Conservation (phyloP, 1,284 basidiomycete genomes). For the Moesziomyces globuligerus region DNA sequence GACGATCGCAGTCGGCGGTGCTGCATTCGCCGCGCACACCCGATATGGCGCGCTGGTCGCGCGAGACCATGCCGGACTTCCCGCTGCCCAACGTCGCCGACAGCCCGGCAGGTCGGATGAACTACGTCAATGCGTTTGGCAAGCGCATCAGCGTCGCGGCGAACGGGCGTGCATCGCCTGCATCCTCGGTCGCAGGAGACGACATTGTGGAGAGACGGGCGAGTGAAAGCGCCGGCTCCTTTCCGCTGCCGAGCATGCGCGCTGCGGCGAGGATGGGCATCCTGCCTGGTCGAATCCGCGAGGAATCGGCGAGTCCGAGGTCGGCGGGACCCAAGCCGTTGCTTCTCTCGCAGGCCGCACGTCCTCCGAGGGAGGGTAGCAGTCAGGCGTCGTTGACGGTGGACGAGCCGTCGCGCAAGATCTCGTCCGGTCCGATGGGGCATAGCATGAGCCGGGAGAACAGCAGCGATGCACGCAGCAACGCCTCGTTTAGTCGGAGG, state of each 20-base stretch:
- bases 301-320: constrained; percentile 21
- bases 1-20: constrained; percentile 10
- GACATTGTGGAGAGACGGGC: constrained; percentile 14
- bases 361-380: constrained; percentile 55
- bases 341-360: constrained; percentile 43
- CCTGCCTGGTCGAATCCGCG: constrained; percentile 23
- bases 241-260: constrained; percentile 47
- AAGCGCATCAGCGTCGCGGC: constrained; percentile 35
- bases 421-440: constrained; percentile 56
- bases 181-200: constrained; percentile 33
- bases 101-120: constrained; percentile 50
- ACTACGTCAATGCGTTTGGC: constrained; percentile 42
- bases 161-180: constrained; percentile 15
- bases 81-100: constrained; percentile 57
- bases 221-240: constrained; percentile 27
- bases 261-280: constrained; percentile 48
- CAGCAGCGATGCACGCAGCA: constrained; percentile 19
- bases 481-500: constrained; percentile 18
- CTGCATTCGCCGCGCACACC: constrained; percentile 35
- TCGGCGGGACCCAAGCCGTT: constrained; percentile 53
- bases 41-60: constrained; percentile 52
- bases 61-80: constrained; percentile 56
- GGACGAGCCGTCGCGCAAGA: constrained; percentile 52
- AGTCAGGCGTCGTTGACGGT: constrained; percentile 9
- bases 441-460: constrained; percentile 33